Evolutionary conservation across 1,284 basidiomycete species (phyloP).

Genomic region (Melampsora allii-populina): DNA sequence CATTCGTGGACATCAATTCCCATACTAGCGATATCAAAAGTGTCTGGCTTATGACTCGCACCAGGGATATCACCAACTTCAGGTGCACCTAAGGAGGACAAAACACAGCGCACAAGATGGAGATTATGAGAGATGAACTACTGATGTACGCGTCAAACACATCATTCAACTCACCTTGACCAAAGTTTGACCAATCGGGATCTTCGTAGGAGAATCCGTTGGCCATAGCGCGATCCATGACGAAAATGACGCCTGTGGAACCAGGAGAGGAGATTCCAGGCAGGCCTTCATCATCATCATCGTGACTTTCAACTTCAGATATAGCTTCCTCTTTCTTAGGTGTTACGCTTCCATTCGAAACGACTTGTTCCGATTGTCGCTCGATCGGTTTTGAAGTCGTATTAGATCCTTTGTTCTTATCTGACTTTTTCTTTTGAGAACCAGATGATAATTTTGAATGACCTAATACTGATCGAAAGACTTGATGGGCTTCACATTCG

Average conservation of each 20-base stretch:
- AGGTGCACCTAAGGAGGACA: slow-evolving; percentile 66
- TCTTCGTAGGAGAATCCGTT: slow-evolving; percentile 30
- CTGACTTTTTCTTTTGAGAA: slow-evolving; percentile 2
- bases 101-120: neutral
- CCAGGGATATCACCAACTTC: slow-evolving; percentile 68
- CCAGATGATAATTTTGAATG: slow-evolving; percentile 11
- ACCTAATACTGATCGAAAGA: slow-evolving; percentile 22
- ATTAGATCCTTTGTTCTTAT: neutral
- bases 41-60: slow-evolving; percentile 64
- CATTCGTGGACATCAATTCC: slow-evolving; percentile 62
- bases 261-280: slow-evolving; percentile 35
- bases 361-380: neutral
- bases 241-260: slow-evolving; percentile 32
- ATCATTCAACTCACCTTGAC: slow-evolving; percentile 7
- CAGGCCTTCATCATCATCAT: slow-evolving; percentile 10
- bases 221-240: slow-evolving; percentile 27
- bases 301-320: neutral
- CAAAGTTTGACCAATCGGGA: slow-evolving; percentile 42
- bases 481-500: slow-evolving; percentile 31
- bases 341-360: neutral
- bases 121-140: slow-evolving; percentile 52
- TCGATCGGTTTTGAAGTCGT: neutral
- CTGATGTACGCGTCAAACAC: slow-evolving; percentile 5
- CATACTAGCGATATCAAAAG: slow-evolving; percentile 60
- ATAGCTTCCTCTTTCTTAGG: slow-evolving; percentile 7